These are phyloP conservation scores for Paulownia fortunei DNA, from an alignment of 257 asterid species.

Conservation along the genomic window DNA sequence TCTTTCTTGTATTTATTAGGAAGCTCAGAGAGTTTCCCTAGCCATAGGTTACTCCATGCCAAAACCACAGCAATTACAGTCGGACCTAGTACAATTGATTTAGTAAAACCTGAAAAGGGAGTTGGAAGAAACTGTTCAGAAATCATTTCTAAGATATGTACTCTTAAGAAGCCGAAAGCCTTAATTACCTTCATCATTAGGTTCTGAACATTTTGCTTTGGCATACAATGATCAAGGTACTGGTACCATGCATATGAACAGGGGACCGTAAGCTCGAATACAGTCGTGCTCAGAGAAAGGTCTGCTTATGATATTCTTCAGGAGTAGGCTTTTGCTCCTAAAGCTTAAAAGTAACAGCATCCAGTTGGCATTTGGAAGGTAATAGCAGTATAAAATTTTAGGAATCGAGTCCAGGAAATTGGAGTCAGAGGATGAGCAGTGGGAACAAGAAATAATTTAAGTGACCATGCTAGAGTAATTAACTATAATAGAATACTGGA, in stretches of 20 bases:
- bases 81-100: conserved; percentile 92
- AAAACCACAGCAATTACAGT: conserved; percentile 78
- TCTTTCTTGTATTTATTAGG: conserved; percentile 86
- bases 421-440: neutral
- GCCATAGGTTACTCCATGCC: conserved; percentile 95
- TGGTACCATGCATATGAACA: conserved; percentile 95
- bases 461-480: neutral
- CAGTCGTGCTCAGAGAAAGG: conserved; percentile 75
- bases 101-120: conserved; percentile 63
- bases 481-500: neutral
- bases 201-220: conserved; percentile 68
- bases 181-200: conserved; percentile 59
- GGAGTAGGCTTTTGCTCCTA: neutral
- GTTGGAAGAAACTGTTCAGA: conserved; percentile 11
- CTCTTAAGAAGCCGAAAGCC: neutral
- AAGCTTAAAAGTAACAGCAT: neutral
- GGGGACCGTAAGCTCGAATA: conserved; percentile 88
- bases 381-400: neutral
- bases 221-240: conserved; percentile 77
- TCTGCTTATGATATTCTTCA: conserved; percentile 55
- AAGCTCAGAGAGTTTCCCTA: conserved; percentile 83
- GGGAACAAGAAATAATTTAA: neutral
- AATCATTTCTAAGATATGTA: neutral
- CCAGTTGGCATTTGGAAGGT: neutral
- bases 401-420: neutral